Evolutionary conservation across 2,329 filamentous ascomycete genomes (phyloP).

Genomic region (Trichoderma brevicompactum): DNA sequence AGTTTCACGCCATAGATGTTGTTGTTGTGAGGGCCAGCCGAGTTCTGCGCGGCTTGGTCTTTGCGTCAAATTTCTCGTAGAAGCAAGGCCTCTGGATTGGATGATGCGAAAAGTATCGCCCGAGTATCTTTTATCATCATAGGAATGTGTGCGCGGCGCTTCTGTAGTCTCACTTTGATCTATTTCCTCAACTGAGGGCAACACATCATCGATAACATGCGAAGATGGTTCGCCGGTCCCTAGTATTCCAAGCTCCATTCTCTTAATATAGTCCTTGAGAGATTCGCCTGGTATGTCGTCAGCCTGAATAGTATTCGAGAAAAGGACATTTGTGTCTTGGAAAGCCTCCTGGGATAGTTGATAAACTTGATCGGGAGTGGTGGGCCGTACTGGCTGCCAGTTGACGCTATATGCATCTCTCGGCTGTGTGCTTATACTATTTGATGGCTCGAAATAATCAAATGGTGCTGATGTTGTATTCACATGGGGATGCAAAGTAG

Average conservation of each 20-base stretch:
- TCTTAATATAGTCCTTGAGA: slow-evolving; percentile 36
- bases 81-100: not conserved
- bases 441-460: not conserved
- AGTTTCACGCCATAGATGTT: not conserved
- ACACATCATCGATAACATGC: not conserved
- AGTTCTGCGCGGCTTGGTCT: not conserved
- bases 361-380: not conserved
- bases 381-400: not conserved
- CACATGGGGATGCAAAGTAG: not conserved
- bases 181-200: not conserved
- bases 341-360: not conserved
- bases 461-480: not conserved
- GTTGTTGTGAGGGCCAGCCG: not conserved
- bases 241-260: slow-evolving; percentile 36
- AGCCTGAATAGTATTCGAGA: not conserved
- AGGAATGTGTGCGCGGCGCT: not conserved
- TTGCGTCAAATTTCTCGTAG: not conserved
- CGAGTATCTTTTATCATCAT: not conserved
- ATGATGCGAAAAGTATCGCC: not conserved
- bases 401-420: not conserved
- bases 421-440: not conserved
- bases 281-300: slow-evolving; percentile 32
- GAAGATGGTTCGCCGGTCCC: not conserved
- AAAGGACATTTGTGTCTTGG: not conserved
- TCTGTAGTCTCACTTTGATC: not conserved